A percentile compares a stretch with the other conserved stretches of the same genome.
These are phyloP conservation scores for Neopestalotiopsis sp. DNA, from an alignment of 2,329 filamentous ascomycete genomes.

Conservation along the genomic window DNA sequence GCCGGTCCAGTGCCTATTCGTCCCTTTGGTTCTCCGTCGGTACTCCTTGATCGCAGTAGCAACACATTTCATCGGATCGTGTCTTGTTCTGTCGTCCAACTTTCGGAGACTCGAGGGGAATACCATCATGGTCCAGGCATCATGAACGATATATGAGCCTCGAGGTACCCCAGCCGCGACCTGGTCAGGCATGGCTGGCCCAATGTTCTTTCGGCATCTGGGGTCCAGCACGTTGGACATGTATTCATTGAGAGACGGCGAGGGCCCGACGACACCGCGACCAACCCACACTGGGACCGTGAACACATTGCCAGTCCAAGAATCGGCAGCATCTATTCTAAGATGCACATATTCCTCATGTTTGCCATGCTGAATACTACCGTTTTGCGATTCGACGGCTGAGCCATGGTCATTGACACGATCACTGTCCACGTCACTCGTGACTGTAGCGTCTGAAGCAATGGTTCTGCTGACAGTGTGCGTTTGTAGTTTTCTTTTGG, in stretches of 20 bases:
- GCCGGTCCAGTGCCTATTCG: conserved; percentile 34
- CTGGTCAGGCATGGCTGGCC: conserved; percentile 54
- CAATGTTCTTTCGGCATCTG: conserved; percentile 41
- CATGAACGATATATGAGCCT: conserved; percentile 50
- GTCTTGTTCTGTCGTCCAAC: conserved; percentile 19
- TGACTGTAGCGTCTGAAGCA: background rate
- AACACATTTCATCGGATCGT: conserved; percentile 30
- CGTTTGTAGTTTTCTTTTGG: conserved; percentile 30
- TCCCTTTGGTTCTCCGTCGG: conserved; percentile 30
- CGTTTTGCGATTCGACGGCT: background rate
- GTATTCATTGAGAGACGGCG: conserved; percentile 52
- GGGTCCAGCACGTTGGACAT: conserved; percentile 47
- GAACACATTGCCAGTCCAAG: conserved; percentile 34
- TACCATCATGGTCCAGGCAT: conserved; percentile 57
- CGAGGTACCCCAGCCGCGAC: conserved; percentile 54
- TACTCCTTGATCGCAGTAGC: conserved; percentile 36
- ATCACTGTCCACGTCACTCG: background rate
- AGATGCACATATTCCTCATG: conserved; percentile 32
- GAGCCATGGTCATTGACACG: background rate
- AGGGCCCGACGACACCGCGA: conserved; percentile 26
- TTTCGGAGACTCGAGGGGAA: conserved; percentile 35
- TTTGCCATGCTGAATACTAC: conserved; percentile 20
- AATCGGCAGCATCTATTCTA: conserved; percentile 30
- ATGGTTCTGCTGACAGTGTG: conserved; percentile 22
- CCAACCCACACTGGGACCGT: conserved; percentile 55